Evolutionary conservation across 495 filamentous ascomycete genomes (phyloP).

Genomic region (Penicillium canescens): DNA sequence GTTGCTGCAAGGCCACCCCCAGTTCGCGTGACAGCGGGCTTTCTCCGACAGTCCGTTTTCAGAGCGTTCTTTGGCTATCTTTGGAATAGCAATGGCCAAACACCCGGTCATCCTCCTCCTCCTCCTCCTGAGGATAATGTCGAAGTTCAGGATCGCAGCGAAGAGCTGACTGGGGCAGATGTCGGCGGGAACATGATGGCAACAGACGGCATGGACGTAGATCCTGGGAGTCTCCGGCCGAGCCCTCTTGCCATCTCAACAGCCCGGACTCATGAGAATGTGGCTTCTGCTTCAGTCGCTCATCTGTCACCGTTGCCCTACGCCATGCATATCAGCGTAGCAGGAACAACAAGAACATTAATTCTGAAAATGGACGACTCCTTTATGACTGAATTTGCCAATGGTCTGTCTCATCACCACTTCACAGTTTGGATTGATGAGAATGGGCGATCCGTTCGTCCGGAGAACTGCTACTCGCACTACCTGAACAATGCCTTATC

Average conservation of each 20-base stretch:
- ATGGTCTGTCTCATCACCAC: not conserved
- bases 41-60: too few relatives aligned
- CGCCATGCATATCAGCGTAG: not conserved
- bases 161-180: not conserved
- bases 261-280: not conserved
- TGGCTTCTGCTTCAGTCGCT: not conserved
- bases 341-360: not conserved
- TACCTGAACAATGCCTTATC: too few relatives aligned
- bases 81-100: not conserved
- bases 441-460: too few relatives aligned
- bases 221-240: not conserved
- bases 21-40: too few relatives aligned
- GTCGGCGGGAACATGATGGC: not conserved
- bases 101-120: not conserved
- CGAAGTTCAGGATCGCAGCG: not conserved
- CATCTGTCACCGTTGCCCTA: not conserved
- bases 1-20: too few relatives aligned
- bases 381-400: not conserved
- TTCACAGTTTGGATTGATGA: too few relatives aligned
- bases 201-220: not conserved
- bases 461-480: too few relatives aligned
- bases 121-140: not conserved
- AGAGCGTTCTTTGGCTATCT: too few relatives aligned
- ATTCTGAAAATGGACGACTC: not conserved
- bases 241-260: not conserved